Evolutionary conservation across 2,329 filamentous ascomycete genomes (phyloP), one percentile per base, ranked within the genome.

Genomic region (Corniculantispora saksenae): DNA sequence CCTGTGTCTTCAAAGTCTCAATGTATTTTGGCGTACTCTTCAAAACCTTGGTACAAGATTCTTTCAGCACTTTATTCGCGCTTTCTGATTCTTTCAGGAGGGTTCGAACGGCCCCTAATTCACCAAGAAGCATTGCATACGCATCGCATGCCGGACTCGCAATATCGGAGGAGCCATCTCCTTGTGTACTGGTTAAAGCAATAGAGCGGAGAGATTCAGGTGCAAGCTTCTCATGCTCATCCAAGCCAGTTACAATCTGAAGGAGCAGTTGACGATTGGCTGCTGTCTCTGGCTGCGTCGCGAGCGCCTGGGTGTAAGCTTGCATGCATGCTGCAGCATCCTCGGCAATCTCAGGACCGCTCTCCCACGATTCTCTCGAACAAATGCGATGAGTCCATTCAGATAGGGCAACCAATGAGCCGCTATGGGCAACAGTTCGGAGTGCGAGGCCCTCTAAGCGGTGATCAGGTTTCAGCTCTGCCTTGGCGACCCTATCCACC

Each of bases 61-160:
- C 25, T 19, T 23, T 21, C n/a, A 64, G 32, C 17, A 27, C n/a
- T 45, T 3, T 3, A n/a, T 32, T 10, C 4, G 23, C 13, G 19
- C 12, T 27, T 15, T 64, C 61, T n/a, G 72, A 72, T 68, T 77
- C 75, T 55, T 72, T 73, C 70, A 72, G 72, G 17, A 78, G 66
- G 29, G 71, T 75, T 45, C 73, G 67, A 10, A 70, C 65, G 7
- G 75, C 74, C 9, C 76, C 75, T 10, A 78, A 69, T 17, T 71
- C 69, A 7, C 73, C 74, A 21, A 78, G 66, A 6, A 75, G 66
- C 32, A 51, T 50, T 38, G 78, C 68, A 65, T 75, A 78, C 1
- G 67, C 62, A 25, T 62, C 63, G 61, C 73, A 75, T 19, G 72
- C 62, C 12, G 61, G 62, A 19, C 51, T 40, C 23, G 56, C 59